Percentiles rank a stretch among this genome's conserved stretches.
Conservation (phyloP, 1,139 yeast genomes). For the Debaryomyces sp. region DNA sequence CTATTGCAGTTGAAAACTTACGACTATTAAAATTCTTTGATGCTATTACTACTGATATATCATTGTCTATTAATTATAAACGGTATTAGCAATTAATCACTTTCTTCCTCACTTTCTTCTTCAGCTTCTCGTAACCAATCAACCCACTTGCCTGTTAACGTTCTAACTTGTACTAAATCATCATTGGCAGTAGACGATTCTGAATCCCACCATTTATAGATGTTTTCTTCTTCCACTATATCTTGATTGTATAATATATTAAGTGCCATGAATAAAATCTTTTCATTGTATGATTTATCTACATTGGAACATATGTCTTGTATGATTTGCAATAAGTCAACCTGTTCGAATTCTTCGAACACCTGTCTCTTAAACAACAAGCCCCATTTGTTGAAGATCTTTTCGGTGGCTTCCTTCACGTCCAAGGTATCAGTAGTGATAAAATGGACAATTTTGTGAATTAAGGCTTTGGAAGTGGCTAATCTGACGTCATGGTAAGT, state of each 20-base stretch:
- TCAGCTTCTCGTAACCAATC: slow-evolving; percentile 91
- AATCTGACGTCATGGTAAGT: slow-evolving; percentile 88
- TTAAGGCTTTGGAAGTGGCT: slow-evolving; percentile 76
- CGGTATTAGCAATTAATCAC: slow-evolving; percentile 6
- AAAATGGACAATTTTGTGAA: slow-evolving; percentile 68
- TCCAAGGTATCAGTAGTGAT: slow-evolving; percentile 74
- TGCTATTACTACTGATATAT: background rate
- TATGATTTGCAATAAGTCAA: slow-evolving; percentile 67
- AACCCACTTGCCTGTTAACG: slow-evolving; percentile 69
- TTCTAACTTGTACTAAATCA: slow-evolving; percentile 51
- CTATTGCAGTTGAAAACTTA: background rate
- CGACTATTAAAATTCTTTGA: background rate
- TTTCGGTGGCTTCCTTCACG: slow-evolving; percentile 72
- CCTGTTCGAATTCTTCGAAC: slow-evolving; percentile 77
- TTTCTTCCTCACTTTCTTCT: slow-evolving; percentile 45
- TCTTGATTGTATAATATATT: slow-evolving; percentile 78
- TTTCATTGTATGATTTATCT: slow-evolving; percentile 41
- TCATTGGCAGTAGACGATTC: slow-evolving; percentile 44
- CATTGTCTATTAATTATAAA: slow-evolving; percentile 4
- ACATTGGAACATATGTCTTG: slow-evolving; percentile 48
- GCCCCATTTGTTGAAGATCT: slow-evolving; percentile 81
- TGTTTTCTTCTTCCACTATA: slow-evolving; percentile 77
- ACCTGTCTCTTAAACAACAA: slow-evolving; percentile 78
- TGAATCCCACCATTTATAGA: slow-evolving; percentile 79
- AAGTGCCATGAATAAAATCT: slow-evolving; percentile 64